Evolutionary conservation across 768 basidiomycete species (phyloP).

Genomic region (Pisolithus microcarpus): DNA sequence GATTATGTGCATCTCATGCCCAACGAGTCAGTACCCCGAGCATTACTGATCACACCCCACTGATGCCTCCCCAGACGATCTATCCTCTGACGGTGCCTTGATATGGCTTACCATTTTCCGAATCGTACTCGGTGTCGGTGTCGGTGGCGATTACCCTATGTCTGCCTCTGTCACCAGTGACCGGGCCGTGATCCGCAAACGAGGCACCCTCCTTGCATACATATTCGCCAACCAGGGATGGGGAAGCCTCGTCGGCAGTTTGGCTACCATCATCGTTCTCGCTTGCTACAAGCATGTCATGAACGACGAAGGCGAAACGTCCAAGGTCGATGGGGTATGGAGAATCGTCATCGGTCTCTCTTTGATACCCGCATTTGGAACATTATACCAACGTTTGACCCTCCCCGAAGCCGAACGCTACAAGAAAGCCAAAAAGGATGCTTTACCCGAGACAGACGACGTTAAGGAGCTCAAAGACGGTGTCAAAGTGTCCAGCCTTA

Average conservation of each 20-base stretch:
- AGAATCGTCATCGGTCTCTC: constrained; percentile 67
- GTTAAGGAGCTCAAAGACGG: not conserved
- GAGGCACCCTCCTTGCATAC: constrained; percentile 69
- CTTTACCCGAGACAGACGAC: not conserved
- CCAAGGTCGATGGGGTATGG: constrained; percentile 73
- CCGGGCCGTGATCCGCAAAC: constrained; percentile 53
- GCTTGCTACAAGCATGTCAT: constrained; percentile 57
- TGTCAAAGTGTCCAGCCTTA: not conserved
- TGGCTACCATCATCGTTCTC: constrained; percentile 59
- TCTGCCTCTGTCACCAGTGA: constrained; percentile 63
- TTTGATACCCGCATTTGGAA: constrained; percentile 67
- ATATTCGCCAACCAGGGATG: constrained; percentile 76
- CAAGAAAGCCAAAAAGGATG: constrained; percentile 25
- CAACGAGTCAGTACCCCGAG: constrained; percentile 38
- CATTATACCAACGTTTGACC: constrained; percentile 69
- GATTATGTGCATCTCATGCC: constrained; percentile 58
- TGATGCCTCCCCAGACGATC: constrained; percentile 25
- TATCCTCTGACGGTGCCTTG: constrained; percentile 45
- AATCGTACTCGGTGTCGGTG: constrained; percentile 68
- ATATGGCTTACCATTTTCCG: constrained; percentile 64
- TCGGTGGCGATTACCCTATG: constrained; percentile 80
- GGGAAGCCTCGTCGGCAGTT: constrained; percentile 59
- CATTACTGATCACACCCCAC: not conserved
- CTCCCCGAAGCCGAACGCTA: constrained; percentile 62
- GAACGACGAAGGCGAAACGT: constrained; percentile 48